These are phyloP conservation scores for Isatis lusitanica DNA, from an alignment of 441 rosid genomes.

Conservation along the genomic window DNA sequence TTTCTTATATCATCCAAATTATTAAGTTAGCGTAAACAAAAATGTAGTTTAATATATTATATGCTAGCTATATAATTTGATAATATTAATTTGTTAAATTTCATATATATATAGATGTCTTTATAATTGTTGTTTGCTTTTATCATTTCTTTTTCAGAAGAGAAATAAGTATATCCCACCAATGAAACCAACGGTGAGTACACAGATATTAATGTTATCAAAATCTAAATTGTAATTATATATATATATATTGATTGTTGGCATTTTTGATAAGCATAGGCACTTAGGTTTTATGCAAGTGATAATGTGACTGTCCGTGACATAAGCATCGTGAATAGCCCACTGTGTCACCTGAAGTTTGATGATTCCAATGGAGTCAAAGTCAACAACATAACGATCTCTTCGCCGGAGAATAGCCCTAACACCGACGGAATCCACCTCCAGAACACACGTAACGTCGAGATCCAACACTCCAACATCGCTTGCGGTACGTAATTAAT, in stretches of 20 bases:
- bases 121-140: background rate
- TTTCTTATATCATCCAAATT: background rate
- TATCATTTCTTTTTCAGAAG: constrained; percentile 45
- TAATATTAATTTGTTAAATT: background rate
- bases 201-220: background rate
- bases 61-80: background rate
- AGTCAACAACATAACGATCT: constrained; percentile 62
- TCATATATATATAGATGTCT: background rate
- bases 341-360: constrained; percentile 84
- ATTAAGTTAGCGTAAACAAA: background rate
- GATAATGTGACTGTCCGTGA: constrained; percentile 69
- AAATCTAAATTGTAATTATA: background rate
- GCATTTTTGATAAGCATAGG: constrained; percentile 40
- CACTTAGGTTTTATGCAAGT: constrained; percentile 74
- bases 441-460: constrained; percentile 77
- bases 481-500: constrained; percentile 56
- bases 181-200: constrained; percentile 79
- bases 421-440: constrained; percentile 93
- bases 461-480: constrained; percentile 71
- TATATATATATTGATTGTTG: background rate
- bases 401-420: constrained; percentile 74
- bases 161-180: constrained; percentile 48
- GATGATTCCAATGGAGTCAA: constrained; percentile 64
- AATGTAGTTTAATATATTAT: background rate
- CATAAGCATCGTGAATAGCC: constrained; percentile 67